Evolutionary conservation across 208 protist species (phyloP).

Genomic region (Trypanosoma melophagium): DNA sequence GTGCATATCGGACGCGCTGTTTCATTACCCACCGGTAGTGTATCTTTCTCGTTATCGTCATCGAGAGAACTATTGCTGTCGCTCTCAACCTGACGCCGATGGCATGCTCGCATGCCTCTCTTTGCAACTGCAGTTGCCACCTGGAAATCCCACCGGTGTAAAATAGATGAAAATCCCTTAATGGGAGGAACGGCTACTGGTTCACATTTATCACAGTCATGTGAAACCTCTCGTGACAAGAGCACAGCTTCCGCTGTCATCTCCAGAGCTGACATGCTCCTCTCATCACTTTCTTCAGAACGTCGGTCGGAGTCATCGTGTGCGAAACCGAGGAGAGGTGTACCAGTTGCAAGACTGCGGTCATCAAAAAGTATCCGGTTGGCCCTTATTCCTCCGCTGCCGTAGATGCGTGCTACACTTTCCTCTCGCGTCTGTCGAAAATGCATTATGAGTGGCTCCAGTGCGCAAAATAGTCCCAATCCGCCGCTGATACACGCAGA

Average conservation of each 20-base stretch:
- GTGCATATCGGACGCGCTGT: background rate
- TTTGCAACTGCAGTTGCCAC: background rate
- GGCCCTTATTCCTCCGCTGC: conserved; percentile 2
- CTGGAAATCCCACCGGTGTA: conserved; percentile 9
- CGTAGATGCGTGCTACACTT: conserved; percentile 37
- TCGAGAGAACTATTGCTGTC: conserved; percentile 2
- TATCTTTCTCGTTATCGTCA: background rate
- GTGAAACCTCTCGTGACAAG: no score
- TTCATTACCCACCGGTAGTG: background rate
- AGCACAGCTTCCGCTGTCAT: no score
- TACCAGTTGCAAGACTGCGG: background rate
- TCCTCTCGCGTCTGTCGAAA: conserved; percentile 31
- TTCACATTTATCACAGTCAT: background rate
- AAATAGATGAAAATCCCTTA: conserved; percentile 3
- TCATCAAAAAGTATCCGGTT: background rate
- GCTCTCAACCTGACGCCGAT: background rate
- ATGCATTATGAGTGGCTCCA: conserved; percentile 39
- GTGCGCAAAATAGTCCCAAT: conserved; percentile 39
- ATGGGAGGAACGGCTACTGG: conserved; percentile 1
- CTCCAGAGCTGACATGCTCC: background rate
- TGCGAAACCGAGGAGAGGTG: background rate
- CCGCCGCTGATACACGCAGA: conserved; percentile 40
- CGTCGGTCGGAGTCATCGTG: background rate
- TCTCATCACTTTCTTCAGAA: background rate
- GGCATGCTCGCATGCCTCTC: background rate